Evolutionary conservation across 371 early-diverging fungal genomes (phyloP), one percentile per base, ranked within the genome.

Genomic region (Gilbertella persicaria): DNA sequence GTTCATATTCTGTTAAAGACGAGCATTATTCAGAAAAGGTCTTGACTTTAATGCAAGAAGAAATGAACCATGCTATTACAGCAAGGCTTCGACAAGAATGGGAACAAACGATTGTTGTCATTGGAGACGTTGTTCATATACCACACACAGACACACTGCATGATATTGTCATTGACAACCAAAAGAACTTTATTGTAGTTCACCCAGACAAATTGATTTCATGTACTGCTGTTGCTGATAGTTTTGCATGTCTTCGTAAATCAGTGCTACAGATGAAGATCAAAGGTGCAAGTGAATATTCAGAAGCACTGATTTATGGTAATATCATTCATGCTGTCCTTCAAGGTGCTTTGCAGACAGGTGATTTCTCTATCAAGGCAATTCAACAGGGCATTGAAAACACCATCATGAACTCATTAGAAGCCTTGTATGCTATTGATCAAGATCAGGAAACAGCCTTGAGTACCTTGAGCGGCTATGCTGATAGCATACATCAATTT

Each of bases 141-240:
- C 69, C 79, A 4, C 28, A 45, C 42, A 26, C 47, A 54, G 5
- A 50, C 42, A 24, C 53, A 20, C 7, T 17, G 9, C 1, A 45
- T 38, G 26, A 66, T 54, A 60, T 83, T 10, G 59, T 81, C 13
- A 59, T 89, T 35, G 78, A 85, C 42, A 72, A 80, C 26, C 36
- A 57, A 5, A 57, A 73, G 2, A 69, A 81, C 19, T 72, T 79
- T 28, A 61, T 91, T 10, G 78, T 95, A 21, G 64, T 90, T 12
- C 84, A 91, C 43, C 97, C 97, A 0, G 97, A 97, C 50, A 63
- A 59, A 2, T 69, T 97, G 10, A 74, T 97, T 13, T 79, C 93
- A 0, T 80, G 87, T 17, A 92, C 96, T 1, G 69, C 79, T 1
- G 75, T 92, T 1, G 73, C 96, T 0, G 90, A 90, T 20, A 84